phyloP scores from a whole-genome alignment of 2,329 filamentous ascomycete species.

The Phialocephala subalpina region DNA sequence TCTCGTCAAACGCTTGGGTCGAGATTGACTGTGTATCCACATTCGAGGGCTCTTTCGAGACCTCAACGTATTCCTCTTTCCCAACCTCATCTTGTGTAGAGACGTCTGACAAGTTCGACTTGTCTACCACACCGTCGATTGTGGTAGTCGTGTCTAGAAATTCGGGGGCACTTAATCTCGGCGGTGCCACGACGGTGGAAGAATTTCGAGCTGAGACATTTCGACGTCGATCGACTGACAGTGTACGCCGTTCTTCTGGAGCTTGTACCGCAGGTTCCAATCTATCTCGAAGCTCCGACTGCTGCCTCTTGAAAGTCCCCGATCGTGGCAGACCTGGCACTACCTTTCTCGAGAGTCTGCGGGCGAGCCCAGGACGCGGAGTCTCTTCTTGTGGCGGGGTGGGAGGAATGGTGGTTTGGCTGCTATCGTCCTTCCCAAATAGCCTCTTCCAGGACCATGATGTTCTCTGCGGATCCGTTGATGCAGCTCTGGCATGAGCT shows the following conservation, averaged over 20 bases:
- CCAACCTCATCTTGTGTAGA: conserved; percentile 32
- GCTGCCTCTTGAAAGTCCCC: conserved; percentile 82
- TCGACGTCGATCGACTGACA: conserved; percentile 66
- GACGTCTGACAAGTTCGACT: conserved; percentile 24
- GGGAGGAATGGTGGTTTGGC: conserved; percentile 20
- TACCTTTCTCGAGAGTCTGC: conserved; percentile 60
- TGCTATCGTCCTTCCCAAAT: conserved; percentile 41
- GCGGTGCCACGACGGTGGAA: conserved; percentile 32
- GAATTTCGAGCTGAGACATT: conserved; percentile 35
- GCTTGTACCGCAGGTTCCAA: conserved; percentile 72
- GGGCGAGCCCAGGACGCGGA: conserved; percentile 38
- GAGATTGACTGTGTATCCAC: conserved; percentile 41
- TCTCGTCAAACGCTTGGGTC: conserved; percentile 59
- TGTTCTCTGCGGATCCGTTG: conserved; percentile 36
- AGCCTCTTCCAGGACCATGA: conserved; percentile 43
- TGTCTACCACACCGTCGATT: conserved; percentile 32
- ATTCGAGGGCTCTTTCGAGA: conserved; percentile 36
- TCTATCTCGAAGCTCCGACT: conserved; percentile 80
- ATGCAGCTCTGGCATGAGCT: conserved; percentile 37
- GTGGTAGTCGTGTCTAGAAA: conserved; percentile 36
- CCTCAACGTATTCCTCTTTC: conserved; percentile 39
- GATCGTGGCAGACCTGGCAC: conserved; percentile 79
- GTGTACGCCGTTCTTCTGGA: conserved; percentile 72
- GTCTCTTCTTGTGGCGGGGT: conserved; percentile 31
- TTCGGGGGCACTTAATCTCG: conserved; percentile 43